phyloP scores from a whole-genome alignment of 768 basidiomycete genomes.

The Psilocybe azurescens region DNA sequence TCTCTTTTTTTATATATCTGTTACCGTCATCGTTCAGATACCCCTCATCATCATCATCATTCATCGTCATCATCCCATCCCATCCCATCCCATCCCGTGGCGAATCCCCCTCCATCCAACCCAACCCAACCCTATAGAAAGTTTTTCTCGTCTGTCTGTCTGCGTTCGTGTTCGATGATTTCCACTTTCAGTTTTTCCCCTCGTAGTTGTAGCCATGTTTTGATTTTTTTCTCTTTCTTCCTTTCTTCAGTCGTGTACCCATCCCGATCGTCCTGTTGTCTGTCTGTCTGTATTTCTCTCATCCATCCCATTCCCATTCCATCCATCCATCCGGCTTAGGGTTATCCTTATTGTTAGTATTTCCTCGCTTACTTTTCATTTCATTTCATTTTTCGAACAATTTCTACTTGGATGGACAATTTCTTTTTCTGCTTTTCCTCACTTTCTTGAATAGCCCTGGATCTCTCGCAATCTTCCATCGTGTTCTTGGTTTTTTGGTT shows the following conservation, averaged over 20 bases:
- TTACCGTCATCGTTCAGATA: no score
- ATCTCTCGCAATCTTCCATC: no score
- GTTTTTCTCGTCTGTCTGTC: not conserved
- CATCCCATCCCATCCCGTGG: no score
- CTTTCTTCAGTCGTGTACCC: conserved; percentile 1
- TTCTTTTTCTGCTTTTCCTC: not conserved
- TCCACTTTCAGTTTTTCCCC: conserved; percentile 3
- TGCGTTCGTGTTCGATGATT: not conserved
- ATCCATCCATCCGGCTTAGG: conserved; percentile 15
- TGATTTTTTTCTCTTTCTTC: conserved; percentile 9
- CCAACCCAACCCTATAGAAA: not conserved
- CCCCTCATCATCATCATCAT: no score
- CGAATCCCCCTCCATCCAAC: no score
- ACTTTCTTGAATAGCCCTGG: not conserved
- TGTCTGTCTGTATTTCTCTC: conserved; percentile 10
- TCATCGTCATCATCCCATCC: no score
- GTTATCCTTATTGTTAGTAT: conserved; percentile 18
- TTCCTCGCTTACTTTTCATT: conserved; percentile 1
- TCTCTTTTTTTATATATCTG: no score
- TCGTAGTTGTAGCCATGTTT: conserved; percentile 8
- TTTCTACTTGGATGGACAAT: not conserved
- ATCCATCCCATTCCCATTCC: conserved; percentile 7
- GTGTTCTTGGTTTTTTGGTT: no score
- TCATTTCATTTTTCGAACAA: not conserved
- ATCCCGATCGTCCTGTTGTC: conserved; percentile 4